Conservation (phyloP, 2,329 filamentous ascomycete genomes). For the Penicillium occitanis region DNA sequence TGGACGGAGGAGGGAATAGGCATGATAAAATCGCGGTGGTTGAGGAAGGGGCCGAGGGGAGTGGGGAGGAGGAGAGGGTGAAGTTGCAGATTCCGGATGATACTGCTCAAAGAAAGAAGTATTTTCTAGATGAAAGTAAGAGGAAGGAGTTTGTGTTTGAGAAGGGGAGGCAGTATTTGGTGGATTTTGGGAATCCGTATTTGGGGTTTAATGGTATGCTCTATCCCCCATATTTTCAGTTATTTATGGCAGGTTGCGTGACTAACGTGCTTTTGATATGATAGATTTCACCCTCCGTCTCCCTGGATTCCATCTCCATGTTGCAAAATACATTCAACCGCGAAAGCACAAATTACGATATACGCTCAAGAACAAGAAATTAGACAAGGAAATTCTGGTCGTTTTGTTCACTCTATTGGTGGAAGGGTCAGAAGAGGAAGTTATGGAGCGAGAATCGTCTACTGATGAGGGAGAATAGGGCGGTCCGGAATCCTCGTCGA, state of each 20-base stretch:
- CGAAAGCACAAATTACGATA: constrained; percentile 88
- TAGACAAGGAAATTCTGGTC: constrained; percentile 74
- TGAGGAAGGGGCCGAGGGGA: constrained; percentile 65
- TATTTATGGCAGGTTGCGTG: background rate
- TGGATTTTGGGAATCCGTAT: constrained; percentile 88
- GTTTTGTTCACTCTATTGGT: constrained; percentile 74
- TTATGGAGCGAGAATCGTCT: constrained; percentile 10
- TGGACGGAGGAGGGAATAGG: background rate
- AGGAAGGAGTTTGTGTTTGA: constrained; percentile 62
- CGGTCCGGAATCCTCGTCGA: background rate
- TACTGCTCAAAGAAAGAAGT: constrained; percentile 58
- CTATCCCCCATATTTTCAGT: too few relatives aligned
- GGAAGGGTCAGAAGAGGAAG: constrained; percentile 26
- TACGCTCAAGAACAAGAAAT: constrained; percentile 77
- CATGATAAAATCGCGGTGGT: constrained; percentile 53
- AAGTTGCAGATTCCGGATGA: constrained; percentile 54
- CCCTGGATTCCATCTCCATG: constrained; percentile 38
- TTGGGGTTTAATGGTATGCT: constrained; percentile 70
- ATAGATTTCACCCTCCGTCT: constrained; percentile 42
- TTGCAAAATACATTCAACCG: constrained; percentile 48
- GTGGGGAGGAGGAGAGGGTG: constrained; percentile 50
- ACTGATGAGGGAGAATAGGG: background rate
- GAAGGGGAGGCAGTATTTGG: constrained; percentile 59
- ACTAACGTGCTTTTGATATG: background rate
- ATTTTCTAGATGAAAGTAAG: constrained; percentile 58